phyloP scores from a whole-genome alignment of 345 rosid species.

The Nephelium lappaceum region DNA sequence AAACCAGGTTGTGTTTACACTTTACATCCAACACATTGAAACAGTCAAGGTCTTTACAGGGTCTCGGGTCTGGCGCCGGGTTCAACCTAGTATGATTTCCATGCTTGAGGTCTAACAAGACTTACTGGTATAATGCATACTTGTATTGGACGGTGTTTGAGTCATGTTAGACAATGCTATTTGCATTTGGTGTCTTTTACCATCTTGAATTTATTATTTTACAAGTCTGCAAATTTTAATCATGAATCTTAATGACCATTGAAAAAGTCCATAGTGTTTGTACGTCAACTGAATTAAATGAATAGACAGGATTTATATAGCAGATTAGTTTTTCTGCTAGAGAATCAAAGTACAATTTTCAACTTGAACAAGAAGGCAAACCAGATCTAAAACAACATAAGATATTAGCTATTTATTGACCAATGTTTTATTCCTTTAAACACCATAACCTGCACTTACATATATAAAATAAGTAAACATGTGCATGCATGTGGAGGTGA shows the following conservation, averaged over 20 bases:
- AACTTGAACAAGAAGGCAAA: not conserved
- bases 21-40: not conserved
- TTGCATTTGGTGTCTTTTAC: not conserved
- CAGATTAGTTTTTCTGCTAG: not conserved
- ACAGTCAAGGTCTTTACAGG: not conserved
- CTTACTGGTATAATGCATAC: not conserved
- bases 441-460: not conserved
- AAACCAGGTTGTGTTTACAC: not conserved
- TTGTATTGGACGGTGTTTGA: not conserved
- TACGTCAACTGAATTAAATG: not conserved
- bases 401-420: not conserved
- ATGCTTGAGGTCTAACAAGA: not conserved
- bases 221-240: not conserved
- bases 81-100: too few relatives aligned
- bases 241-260: not conserved
- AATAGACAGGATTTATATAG: not conserved
- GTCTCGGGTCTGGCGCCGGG: not conserved
- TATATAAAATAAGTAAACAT: not conserved
- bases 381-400: not conserved
- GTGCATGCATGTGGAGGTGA: not conserved
- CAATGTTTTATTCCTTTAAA: not conserved
- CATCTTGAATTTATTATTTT: not conserved
- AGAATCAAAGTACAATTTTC: not conserved
- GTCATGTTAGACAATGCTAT: not conserved
- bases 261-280: not conserved